Evolutionary conservation across 441 rosid species (phyloP).

Genomic region (Oxalis stricta): DNA sequence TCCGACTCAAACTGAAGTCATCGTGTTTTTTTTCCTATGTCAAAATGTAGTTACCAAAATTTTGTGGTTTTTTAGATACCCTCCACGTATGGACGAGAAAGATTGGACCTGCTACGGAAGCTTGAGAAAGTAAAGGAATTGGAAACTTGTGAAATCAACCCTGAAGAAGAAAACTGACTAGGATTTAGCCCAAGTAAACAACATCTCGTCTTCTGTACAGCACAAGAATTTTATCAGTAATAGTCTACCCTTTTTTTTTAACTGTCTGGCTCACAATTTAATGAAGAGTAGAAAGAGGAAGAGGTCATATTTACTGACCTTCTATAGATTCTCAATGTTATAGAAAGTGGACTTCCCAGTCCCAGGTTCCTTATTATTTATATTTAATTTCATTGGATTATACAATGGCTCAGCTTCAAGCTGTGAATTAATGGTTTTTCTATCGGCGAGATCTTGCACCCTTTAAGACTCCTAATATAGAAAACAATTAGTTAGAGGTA

Average conservation of each 20-base stretch:
- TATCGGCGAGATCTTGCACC: slow-evolving; percentile 50
- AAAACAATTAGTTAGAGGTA: no score
- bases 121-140: slow-evolving; percentile 79
- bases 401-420: slow-evolving; percentile 35
- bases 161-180: slow-evolving; percentile 36
- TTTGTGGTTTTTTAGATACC: slow-evolving; percentile 51
- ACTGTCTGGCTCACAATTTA: slow-evolving; percentile 38
- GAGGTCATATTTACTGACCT: slow-evolving; percentile 52
- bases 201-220: slow-evolving; percentile 11
- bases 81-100: slow-evolving; percentile 88
- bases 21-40: slow-evolving; percentile 6
- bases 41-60: slow-evolving; percentile 4
- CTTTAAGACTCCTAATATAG: slow-evolving; percentile 26
- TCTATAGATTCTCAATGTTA: slow-evolving; percentile 62
- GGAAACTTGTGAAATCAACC: slow-evolving; percentile 41
- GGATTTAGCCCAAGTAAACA: slow-evolving; percentile 27
- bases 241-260: neutral
- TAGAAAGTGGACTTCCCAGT: slow-evolving; percentile 35
- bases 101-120: slow-evolving; percentile 83
- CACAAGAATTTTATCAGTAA: slow-evolving; percentile 1
- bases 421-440: slow-evolving; percentile 20
- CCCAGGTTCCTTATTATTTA: slow-evolving; percentile 21
- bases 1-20: slow-evolving; percentile 1
- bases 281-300: no score
- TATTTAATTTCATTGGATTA: slow-evolving; percentile 33